These are phyloP conservation scores for Fomitiporia mediterranea DNA, from an alignment of 1,284 basidiomycete species.

Conservation along the genomic window DNA sequence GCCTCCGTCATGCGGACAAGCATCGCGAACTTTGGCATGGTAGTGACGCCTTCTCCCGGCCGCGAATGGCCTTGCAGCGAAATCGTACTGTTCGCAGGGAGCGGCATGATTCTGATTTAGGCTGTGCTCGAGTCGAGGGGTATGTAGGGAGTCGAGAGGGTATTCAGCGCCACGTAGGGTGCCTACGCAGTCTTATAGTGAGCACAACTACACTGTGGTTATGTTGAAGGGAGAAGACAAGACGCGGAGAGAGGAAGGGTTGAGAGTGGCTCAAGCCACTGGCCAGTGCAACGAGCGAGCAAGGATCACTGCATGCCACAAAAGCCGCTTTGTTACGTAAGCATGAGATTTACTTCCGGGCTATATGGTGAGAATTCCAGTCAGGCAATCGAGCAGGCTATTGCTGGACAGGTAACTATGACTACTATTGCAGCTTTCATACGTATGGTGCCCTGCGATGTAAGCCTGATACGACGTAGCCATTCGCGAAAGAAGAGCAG, in stretches of 20 bases:
- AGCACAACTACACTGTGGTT: background rate
- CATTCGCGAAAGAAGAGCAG: too few relatives aligned
- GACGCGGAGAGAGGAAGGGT: background rate
- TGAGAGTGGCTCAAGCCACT: background rate
- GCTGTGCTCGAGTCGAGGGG: background rate
- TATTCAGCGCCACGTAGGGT: background rate
- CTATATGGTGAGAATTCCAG: too few relatives aligned
- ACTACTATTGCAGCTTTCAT: too few relatives aligned
- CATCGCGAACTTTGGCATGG: slow-evolving; percentile 65
- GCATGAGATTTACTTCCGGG: background rate
- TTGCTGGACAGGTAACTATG: too few relatives aligned
- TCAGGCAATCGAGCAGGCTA: background rate
- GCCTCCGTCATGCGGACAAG: slow-evolving; percentile 66
- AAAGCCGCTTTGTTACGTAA: background rate
- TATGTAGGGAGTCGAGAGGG: background rate
- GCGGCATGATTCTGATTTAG: slow-evolving; percentile 45
- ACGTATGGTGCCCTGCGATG: too few relatives aligned
- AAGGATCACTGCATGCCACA: background rate
- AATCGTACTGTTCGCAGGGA: slow-evolving; percentile 48
- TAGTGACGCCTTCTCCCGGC: slow-evolving; percentile 48
- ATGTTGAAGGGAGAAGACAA: background rate
- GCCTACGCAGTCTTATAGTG: background rate
- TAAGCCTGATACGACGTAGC: too few relatives aligned
- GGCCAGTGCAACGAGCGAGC: background rate
- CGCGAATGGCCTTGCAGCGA: slow-evolving; percentile 52